These are phyloP conservation scores for Antrodiella citrinella DNA, from an alignment of 768 basidiomycete genomes.

Conservation along the genomic window DNA sequence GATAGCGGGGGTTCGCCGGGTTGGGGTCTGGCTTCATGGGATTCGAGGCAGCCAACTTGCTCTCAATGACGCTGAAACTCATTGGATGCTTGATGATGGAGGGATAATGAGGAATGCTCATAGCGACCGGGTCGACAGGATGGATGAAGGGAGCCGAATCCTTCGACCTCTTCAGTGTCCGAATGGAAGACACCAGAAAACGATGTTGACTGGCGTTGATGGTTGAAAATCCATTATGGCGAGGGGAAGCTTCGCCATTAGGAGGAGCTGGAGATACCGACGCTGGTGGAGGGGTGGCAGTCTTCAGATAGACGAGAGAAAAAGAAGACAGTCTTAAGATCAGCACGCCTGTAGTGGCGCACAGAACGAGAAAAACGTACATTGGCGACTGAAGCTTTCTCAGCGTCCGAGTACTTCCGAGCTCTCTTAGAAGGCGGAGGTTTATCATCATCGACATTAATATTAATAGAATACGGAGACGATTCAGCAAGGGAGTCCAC, in stretches of 20 bases:
- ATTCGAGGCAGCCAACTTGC: conserved; percentile 76
- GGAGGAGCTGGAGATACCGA: conserved; percentile 29
- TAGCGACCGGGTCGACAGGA: conserved; percentile 82
- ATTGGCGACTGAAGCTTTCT: conserved; percentile 65
- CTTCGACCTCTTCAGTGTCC: conserved; percentile 79
- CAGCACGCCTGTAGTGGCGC: conserved; percentile 48
- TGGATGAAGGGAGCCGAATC: conserved; percentile 74
- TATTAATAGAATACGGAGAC: conserved; percentile 24
- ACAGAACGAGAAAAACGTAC: conserved; percentile 48
- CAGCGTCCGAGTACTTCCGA: conserved; percentile 67
- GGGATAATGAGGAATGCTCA: conserved; percentile 84
- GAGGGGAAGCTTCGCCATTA: conserved; percentile 10
- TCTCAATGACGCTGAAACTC: conserved; percentile 90
- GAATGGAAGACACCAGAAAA: conserved; percentile 69
- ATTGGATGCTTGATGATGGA: conserved; percentile 85
- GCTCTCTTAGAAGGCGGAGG: conserved; percentile 82
- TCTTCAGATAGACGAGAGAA: conserved; percentile 37
- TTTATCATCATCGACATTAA: conserved; percentile 46
- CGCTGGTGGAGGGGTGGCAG: conserved; percentile 66
- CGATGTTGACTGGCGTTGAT: conserved; percentile 68
- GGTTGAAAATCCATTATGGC: conserved; percentile 28
- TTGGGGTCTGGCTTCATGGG: conserved; percentile 69
- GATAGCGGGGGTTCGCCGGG: conserved; percentile 66
- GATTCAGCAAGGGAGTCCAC: conserved; percentile 21
- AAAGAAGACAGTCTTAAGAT: conserved; percentile 26